Evolutionary conservation across 2,329 filamentous ascomycete species (phyloP), one percentile per base, ranked within the genome.

Genomic region (Scytalidium sp.): DNA sequence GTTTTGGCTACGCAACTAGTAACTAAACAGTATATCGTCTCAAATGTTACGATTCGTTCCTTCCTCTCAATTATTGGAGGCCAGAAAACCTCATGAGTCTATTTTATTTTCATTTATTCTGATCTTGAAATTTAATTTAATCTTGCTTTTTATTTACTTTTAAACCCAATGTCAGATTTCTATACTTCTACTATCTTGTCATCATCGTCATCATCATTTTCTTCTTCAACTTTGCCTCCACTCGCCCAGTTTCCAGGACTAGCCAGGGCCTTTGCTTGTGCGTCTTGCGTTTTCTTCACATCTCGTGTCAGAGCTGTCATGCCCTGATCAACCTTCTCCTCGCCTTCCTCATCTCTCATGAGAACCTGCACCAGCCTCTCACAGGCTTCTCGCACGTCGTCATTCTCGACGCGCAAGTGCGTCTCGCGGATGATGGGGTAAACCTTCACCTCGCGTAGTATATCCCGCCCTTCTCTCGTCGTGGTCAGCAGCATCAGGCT

Each of bases 381-480:
- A 61, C 89, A 96, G 1, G 84, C 88, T 59, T 96, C 92, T 56
- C 81, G 78, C 2, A 97, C 89, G 15, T 77, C 85, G 42, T 95
- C 90, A 62, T 96, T 78, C 19, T 91, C 78, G 3, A 91, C 83
- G 19, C 84, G 80, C 54, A 86, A 62, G 74, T 99, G 94, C 25
- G 88, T 86, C 69, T 97, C 94, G 46, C 94, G 79, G 19, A 97
- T 75, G 43, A 97, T 84, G 0, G 92, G 90, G 67, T 99, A 99
- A 1, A 96, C 88, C 60, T 90, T 89, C 42, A 93, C 75, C 17
- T 78, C 73, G 17, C 91, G 79, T 76, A 97, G 75, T 48, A 80
- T 71, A 6, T 95, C 87, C 52, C 93, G 80, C 2, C 87, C 90
- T 58, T 85, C 76, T 6, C 82, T 77, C 7, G 89, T 93, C 5